Evolutionary conservation across 1,284 basidiomycete genomes (phyloP).

Genomic region (Tylopilus sp.): DNA sequence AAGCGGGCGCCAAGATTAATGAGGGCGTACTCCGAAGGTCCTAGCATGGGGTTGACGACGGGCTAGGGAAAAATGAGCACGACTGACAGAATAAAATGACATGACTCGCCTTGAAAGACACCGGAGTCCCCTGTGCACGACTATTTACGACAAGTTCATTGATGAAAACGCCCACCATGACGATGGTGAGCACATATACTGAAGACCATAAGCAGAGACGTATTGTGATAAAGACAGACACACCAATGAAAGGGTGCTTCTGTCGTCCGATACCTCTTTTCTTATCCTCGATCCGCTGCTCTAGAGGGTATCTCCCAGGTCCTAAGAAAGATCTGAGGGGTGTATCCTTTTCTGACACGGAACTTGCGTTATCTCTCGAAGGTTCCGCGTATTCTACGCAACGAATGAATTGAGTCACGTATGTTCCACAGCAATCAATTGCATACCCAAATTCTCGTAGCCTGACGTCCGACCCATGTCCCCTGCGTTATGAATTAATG

Average conservation of each 20-base stretch:
- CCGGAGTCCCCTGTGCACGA: constrained; percentile 69
- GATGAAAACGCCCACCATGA: constrained; percentile 72
- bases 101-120: constrained; percentile 71
- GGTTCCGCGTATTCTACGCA: constrained; percentile 59
- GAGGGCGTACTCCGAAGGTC: constrained; percentile 80
- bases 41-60: constrained; percentile 87
- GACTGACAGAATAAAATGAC: neutral
- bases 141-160: constrained; percentile 77
- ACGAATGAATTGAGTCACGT: neutral
- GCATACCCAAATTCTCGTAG: constrained; percentile 57
- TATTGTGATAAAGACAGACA: constrained; percentile 6
- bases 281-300: constrained; percentile 83
- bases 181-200: constrained; percentile 62
- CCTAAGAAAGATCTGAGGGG: constrained; percentile 42
- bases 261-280: constrained; percentile 82
- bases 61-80: constrained; percentile 44
- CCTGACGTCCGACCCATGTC: constrained; percentile 36
- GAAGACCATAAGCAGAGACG: constrained; percentile 6
- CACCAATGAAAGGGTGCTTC: constrained; percentile 71
- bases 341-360: constrained; percentile 37
- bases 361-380: constrained; percentile 25
- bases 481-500: constrained; percentile 46
- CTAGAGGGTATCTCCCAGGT: constrained; percentile 59
- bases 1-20: constrained; percentile 93
- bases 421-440: neutral